Evolutionary conservation across 2,329 filamentous ascomycete genomes (phyloP), one percentile per base, ranked within the genome.

Genomic region (Diplodia sapinea): DNA sequence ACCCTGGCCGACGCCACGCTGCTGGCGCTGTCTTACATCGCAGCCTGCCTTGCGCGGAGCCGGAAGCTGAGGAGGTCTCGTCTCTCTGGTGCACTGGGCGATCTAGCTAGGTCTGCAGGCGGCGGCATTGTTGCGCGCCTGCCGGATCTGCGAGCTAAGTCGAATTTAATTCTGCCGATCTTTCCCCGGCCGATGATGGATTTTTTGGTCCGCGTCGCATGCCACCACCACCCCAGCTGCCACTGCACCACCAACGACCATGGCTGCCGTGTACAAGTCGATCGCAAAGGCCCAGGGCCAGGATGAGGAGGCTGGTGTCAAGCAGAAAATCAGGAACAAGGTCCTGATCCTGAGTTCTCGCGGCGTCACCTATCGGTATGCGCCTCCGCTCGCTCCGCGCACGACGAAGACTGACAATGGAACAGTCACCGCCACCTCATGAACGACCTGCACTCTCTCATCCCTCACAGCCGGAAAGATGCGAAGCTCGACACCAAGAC

Each of bases 401-500:
- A 38, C 33, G 43, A 15, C 57, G 40, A 52, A 11, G 11, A 33
- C 70, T 70, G 13, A 73, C 59, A 54, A 38, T 6, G n/a, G n/a
- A 38, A 6, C 50, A 96, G 94, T 79, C 95, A 97, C 80, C 91
- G 95, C 52, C 95, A 99, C 82, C 85, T 99, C 52, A 86, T 99
- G 70, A 92, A 94, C 75, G 95, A 99, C 76, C 85, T 99, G 57
- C 88, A 93, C 68, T 86, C 91, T 36, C 89, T 99, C 80, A 89
- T 99, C 71, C 95, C 95, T 2, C 95, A 99, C 79, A 89, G 90
- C 72, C 89, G 93, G 76, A 97, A 96, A 82, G 95, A 99, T 78
- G 93, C 91, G 73, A 99, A 99, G 81, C 92, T 97, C 72, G 95
- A 99, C 79, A 95, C 93, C 65, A 98, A 98, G 82, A 94, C 92